Evolutionary conservation across 2,329 filamentous ascomycete species (phyloP).

Genomic region (Fusarium praegraminearum): DNA sequence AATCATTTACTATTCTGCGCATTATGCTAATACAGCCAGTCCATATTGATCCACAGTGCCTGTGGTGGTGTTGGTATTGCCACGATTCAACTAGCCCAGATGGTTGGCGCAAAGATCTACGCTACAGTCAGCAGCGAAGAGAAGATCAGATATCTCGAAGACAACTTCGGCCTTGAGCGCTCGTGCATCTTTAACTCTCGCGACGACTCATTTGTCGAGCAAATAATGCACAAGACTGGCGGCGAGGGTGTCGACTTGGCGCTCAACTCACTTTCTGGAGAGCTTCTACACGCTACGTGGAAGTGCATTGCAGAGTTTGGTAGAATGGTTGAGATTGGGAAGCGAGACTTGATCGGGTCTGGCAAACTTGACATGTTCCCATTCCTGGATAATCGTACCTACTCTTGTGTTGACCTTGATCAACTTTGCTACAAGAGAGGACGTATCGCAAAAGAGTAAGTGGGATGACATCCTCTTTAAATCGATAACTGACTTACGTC

Average conservation of each 20-base stretch:
- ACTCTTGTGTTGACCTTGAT: conserved; percentile 6
- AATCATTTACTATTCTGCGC: rapidly evolving
- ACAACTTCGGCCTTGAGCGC: neutral
- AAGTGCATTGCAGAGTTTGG: conserved; percentile 8
- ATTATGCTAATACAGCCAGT: neutral
- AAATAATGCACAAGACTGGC: neutral
- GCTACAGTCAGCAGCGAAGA: conserved; percentile 5
- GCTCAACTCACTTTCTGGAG: conserved; percentile 1
- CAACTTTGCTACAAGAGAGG: conserved; percentile 9
- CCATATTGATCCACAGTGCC: neutral
- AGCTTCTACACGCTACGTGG: conserved; percentile 12
- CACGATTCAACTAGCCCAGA: conserved; percentile 2
- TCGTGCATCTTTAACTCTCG: conserved; percentile 11
- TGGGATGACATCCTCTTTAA: neutral
- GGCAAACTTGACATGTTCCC: conserved; percentile 6
- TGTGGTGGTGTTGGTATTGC: conserved; percentile 7
- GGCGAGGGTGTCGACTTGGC: conserved; percentile 4
- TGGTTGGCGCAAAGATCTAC: conserved; percentile 5
- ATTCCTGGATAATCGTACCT: conserved; percentile 9
- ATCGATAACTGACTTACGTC: neutral
- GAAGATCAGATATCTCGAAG: neutral
- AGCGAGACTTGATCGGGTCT: conserved; percentile 6
- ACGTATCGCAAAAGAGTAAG: conserved; percentile 4
- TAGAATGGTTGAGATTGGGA: conserved; percentile 9
- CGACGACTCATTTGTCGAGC: neutral